phyloP scores from a whole-genome alignment of 441 rosid genomes.

The Aquilaria agallochum region DNA sequence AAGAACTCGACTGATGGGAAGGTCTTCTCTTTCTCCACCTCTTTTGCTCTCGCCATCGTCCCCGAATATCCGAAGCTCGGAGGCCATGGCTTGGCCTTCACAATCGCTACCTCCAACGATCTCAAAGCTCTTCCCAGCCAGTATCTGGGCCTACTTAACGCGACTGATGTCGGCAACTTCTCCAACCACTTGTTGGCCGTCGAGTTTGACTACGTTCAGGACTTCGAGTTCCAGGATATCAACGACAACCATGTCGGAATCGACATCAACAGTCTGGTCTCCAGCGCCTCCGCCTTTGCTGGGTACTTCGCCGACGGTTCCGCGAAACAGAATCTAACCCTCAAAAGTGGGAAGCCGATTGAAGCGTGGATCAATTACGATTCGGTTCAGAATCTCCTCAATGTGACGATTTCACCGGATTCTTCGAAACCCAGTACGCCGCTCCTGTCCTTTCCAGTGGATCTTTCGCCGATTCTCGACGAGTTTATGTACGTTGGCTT shows the following conservation, averaged over 20 bases:
- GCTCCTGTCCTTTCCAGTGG: constrained; percentile 42
- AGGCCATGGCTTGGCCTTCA: constrained; percentile 86
- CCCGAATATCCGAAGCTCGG: constrained; percentile 61
- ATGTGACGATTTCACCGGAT: constrained; percentile 61
- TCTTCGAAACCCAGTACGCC: constrained; percentile 43
- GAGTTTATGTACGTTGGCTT: constrained; percentile 73
- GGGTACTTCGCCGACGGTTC: constrained; percentile 32
- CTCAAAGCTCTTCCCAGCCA: constrained; percentile 59
- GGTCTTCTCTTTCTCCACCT: constrained; percentile 60
- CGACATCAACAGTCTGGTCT: constrained; percentile 59
- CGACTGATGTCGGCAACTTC: constrained; percentile 43
- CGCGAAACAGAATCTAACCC: constrained; percentile 35
- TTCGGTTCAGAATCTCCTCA: constrained; percentile 25
- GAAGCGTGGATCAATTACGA: constrained; percentile 79
- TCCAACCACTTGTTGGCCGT: constrained; percentile 62
- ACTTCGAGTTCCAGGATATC: constrained; percentile 63
- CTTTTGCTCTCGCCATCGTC: constrained; percentile 53
- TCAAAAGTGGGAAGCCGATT: constrained; percentile 56
- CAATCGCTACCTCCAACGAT: constrained; percentile 36
- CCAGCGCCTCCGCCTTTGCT: constrained; percentile 36
- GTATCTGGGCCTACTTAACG: constrained; percentile 71
- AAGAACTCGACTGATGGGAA: constrained; percentile 34
- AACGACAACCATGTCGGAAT: constrained; percentile 82
- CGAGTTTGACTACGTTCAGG: constrained; percentile 71
- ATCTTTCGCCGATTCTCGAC: constrained; percentile 47